A percentile compares a stretch with the other conserved stretches of the same genome.
Conservation (phyloP, 768 basidiomycete species). For the Pleurotus tuber-regium region DNA sequence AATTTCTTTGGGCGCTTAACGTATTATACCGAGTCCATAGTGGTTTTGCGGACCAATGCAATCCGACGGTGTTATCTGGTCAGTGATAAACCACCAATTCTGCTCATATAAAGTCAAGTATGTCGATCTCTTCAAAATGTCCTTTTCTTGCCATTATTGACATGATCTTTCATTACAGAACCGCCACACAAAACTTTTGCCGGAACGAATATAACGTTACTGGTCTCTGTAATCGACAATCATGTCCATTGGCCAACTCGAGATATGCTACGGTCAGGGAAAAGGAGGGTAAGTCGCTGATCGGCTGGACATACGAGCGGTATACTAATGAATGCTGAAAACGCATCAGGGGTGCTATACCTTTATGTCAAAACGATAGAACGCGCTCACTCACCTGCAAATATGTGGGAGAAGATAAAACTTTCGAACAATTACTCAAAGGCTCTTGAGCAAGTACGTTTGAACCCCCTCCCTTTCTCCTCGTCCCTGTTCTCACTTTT, state of each 20-base stretch:
- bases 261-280: constrained; percentile 98
- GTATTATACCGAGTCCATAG: too few relatives aligned
- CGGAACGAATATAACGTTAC: constrained; percentile 98
- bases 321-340: too few relatives aligned
- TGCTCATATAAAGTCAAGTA: constrained; percentile 99
- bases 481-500: not conserved
- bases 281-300: constrained; percentile 78
- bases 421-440: constrained; percentile 93
- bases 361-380: constrained; percentile 98
- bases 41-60: constrained; percentile 51
- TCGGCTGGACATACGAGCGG: too few relatives aligned
- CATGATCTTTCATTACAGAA: too few relatives aligned
- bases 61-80: constrained; percentile 99
- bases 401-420: constrained; percentile 97
- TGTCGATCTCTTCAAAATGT: too few relatives aligned
- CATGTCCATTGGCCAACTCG: constrained; percentile 97
- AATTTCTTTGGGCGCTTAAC: constrained; percentile 5
- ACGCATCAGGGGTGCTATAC: constrained; percentile 73
- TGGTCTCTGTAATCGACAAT: constrained; percentile 91
- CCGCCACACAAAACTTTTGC: constrained; percentile 96
- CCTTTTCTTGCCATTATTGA: too few relatives aligned
- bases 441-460: constrained; percentile 86
- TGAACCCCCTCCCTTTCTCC: not conserved
- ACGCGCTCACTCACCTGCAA: constrained; percentile 91
- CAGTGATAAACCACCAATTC: constrained; percentile 89